Conservation (phyloP, 2,329 filamentous ascomycete genomes). For the Ophiostoma tasmaniense region DNA sequence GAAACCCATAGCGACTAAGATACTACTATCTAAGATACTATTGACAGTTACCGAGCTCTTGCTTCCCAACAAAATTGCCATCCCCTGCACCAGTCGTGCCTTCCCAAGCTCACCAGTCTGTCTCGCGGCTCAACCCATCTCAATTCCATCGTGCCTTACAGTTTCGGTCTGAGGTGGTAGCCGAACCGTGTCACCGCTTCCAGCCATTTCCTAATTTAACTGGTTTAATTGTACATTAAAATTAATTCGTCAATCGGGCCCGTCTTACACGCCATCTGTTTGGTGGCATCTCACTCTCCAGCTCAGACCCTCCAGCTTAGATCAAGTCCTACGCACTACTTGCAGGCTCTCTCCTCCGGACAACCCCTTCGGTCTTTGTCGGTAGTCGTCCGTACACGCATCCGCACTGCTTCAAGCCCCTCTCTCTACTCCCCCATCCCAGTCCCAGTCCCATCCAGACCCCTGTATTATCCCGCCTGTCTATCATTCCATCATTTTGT, state of each 20-base stretch:
- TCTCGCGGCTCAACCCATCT: background rate
- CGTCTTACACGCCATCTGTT: slow-evolving; percentile 1
- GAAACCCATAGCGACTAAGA: background rate
- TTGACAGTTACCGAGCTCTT: background rate
- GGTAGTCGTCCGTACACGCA: slow-evolving; percentile 5
- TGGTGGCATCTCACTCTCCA: background rate
- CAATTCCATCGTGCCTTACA: background rate
- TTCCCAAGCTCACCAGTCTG: background rate
- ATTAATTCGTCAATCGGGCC: background rate
- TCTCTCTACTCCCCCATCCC: background rate
- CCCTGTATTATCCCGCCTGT: background rate
- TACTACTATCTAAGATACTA: background rate
- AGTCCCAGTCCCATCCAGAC: background rate
- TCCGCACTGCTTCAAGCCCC: slow-evolving; percentile 4
- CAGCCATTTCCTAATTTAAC: background rate
- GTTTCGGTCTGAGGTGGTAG: background rate
- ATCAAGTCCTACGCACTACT: background rate
- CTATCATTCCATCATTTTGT: background rate
- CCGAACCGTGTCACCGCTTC: slow-evolving; percentile 5
- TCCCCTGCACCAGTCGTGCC: background rate
- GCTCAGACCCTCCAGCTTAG: background rate
- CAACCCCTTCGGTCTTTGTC: slow-evolving; percentile 17
- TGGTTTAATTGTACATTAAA: background rate
- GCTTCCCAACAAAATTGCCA: slow-evolving; percentile 4
- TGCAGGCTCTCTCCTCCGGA: slow-evolving; percentile 8